A percentile compares a stretch with the other conserved stretches of the same genome.
Evolutionary conservation across 331 rosid species (phyloP).

Genomic region (Acacia concinna): DNA sequence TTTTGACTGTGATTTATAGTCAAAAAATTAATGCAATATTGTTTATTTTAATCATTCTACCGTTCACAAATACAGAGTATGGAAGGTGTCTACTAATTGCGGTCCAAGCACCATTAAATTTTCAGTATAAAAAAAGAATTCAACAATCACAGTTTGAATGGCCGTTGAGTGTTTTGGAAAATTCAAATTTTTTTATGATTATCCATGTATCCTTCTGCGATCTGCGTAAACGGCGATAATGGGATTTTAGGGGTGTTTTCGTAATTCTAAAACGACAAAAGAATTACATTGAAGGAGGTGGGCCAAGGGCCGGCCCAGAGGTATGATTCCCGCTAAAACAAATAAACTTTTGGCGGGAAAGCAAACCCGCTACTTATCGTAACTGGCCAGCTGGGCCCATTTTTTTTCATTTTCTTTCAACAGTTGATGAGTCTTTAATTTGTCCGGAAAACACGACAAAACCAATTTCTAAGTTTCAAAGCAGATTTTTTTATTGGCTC

Average conservation of each 20-base stretch:
- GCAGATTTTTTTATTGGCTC: too few relatives aligned
- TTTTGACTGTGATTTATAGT: background rate
- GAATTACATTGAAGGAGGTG: background rate
- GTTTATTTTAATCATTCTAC: background rate
- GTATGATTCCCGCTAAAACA: background rate
- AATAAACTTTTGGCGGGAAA: constrained; percentile 37
- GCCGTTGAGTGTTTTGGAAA: background rate
- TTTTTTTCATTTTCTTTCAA: background rate
- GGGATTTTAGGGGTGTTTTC: background rate
- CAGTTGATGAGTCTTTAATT: background rate
- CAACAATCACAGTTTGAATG: background rate
- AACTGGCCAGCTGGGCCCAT: constrained; percentile 25
- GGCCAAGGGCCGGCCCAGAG: constrained; percentile 13
- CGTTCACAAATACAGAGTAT: background rate
- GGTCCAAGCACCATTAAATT: background rate
- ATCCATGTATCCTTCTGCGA: background rate
- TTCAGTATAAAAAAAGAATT: background rate
- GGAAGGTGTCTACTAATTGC: background rate
- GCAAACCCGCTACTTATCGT: background rate
- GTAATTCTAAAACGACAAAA: background rate
- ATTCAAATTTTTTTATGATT: too few relatives aligned
- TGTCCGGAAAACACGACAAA: background rate
- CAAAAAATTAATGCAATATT: background rate
- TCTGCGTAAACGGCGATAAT: background rate
- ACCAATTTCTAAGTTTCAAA: background rate